A percentile compares a stretch with the other conserved stretches of the same genome.
Conservation (phyloP, 129 eudicot genomes). For the Pseudognaphalium luteoalbum region DNA sequence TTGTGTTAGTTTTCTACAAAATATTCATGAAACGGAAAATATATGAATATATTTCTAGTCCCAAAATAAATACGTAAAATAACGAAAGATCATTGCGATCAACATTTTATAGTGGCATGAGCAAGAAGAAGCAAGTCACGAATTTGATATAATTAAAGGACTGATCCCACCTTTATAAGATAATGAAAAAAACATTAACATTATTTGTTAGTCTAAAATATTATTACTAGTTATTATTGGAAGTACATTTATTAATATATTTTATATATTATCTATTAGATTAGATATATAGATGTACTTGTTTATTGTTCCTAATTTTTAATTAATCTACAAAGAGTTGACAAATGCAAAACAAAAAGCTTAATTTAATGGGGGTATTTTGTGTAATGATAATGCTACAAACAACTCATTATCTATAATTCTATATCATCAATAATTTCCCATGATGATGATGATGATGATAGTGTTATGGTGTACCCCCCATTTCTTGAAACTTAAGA, state of each 20-base stretch:
- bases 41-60: too few species aligned
- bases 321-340: conserved; percentile 18
- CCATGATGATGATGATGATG: conserved; percentile 20
- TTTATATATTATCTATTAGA: too few species aligned
- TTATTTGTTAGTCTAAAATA: background rate
- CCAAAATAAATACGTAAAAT: too few species aligned
- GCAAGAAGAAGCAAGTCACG: too few species aligned
- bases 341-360: conserved; percentile 11
- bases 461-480: conserved; percentile 26
- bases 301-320: background rate
- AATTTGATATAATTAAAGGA: too few species aligned
- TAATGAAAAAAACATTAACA: background rate
- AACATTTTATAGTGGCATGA: too few species aligned
- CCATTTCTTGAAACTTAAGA: conserved; percentile 28
- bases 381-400: conserved; percentile 12
- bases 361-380: conserved; percentile 12
- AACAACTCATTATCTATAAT: conserved; percentile 28
- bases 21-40: too few species aligned
- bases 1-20: too few species aligned
- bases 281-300: background rate
- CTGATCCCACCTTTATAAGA: too few species aligned
- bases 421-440: conserved; percentile 26
- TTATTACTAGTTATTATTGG: background rate
- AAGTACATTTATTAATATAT: background rate
- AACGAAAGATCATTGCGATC: too few species aligned